Percentiles rank a stretch among this genome's conserved stretches.
Conservation (phyloP, 495 filamentous ascomycete genomes). For the Monascus purpureus region DNA sequence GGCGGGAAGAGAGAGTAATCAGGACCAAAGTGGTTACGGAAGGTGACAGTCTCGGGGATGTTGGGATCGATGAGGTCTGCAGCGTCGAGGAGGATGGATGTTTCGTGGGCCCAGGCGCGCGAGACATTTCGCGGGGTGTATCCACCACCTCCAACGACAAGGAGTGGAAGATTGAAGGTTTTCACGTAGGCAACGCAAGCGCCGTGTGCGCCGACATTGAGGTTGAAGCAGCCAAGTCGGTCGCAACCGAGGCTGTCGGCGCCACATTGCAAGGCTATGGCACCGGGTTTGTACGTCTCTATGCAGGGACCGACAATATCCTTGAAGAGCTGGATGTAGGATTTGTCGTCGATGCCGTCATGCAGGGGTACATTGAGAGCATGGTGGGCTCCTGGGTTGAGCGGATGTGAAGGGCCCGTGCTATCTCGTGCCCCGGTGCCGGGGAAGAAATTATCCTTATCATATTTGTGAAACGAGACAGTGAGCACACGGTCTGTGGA, state of each 20-base stretch:
- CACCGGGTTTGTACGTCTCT: slow-evolving; percentile 61
- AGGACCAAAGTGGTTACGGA: slow-evolving; percentile 70
- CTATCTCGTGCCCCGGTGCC: slow-evolving; percentile 47
- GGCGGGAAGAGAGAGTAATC: slow-evolving; percentile 65
- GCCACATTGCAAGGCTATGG: slow-evolving; percentile 92
- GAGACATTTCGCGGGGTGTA: slow-evolving; percentile 98
- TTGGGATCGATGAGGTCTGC: slow-evolving; percentile 53
- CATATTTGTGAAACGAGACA: slow-evolving; percentile 94
- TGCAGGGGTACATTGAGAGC: slow-evolving; percentile 53
- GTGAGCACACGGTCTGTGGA: slow-evolving; percentile 94
- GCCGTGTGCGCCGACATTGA: slow-evolving; percentile 88
- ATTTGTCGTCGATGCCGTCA: slow-evolving; percentile 81
- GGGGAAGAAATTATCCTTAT: slow-evolving; percentile 63
- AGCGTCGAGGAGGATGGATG: slow-evolving; percentile 71
- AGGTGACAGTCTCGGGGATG: slow-evolving; percentile 58
- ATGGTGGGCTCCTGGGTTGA: slow-evolving; percentile 50
- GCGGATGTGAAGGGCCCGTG: slow-evolving; percentile 43
- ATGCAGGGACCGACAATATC: slow-evolving; percentile 64
- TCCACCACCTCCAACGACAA: slow-evolving; percentile 87
- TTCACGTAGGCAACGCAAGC: slow-evolving; percentile 83
- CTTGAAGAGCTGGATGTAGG: slow-evolving; percentile 76
- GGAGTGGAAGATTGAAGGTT: slow-evolving; percentile 56
- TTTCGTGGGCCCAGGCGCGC: slow-evolving; percentile 92
- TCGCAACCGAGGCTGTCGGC: slow-evolving; percentile 92
- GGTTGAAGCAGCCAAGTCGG: slow-evolving; percentile 86